These are phyloP conservation scores for Chloropicon primus DNA, from an alignment of 139 green algal species.

Conservation along the genomic window DNA sequence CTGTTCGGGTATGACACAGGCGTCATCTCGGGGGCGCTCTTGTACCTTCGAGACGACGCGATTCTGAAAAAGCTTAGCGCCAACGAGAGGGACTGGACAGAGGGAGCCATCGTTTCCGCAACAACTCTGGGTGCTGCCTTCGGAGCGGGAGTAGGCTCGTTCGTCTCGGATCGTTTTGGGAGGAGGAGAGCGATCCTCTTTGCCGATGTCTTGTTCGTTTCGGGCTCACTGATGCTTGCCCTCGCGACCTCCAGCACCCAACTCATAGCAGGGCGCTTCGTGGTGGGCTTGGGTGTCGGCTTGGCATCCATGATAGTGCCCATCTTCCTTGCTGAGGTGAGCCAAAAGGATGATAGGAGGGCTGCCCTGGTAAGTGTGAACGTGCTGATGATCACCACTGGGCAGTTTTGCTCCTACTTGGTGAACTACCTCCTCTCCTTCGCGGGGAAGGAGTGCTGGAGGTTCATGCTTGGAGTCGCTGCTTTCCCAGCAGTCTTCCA, in stretches of 20 bases:
- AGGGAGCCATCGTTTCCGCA: constrained; percentile 33
- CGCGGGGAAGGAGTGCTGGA: constrained; percentile 39
- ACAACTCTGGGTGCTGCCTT: constrained; percentile 30
- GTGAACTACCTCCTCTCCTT: constrained; percentile 40
- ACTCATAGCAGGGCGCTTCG: constrained; percentile 31
- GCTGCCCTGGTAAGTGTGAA: constrained; percentile 45
- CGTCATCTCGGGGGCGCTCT: constrained; percentile 47
- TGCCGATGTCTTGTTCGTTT: constrained; percentile 33
- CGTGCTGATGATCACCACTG: constrained; percentile 46
- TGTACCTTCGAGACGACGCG: constrained; percentile 56
- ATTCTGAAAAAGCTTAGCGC: constrained; percentile 3
- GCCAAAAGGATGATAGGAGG: constrained; percentile 6
- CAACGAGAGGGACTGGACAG: constrained; percentile 12
- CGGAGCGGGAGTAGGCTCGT: constrained; percentile 33
- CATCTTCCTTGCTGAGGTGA: constrained; percentile 46
- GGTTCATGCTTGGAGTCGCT: constrained; percentile 62
- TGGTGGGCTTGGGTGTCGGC: constrained; percentile 43
- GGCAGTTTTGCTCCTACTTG: constrained; percentile 52
- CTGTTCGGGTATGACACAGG: constrained; percentile 43
- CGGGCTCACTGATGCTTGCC: constrained; percentile 29
- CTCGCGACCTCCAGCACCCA: background rate
- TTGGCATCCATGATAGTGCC: constrained; percentile 41
- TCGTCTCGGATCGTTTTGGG: constrained; percentile 30
- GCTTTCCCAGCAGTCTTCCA: constrained; percentile 40
- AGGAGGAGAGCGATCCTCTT: constrained; percentile 20